Base-by-base conservation (phyloP, 2,329 filamentous ascomycete species). In the Nothopassalora personata region DNA sequence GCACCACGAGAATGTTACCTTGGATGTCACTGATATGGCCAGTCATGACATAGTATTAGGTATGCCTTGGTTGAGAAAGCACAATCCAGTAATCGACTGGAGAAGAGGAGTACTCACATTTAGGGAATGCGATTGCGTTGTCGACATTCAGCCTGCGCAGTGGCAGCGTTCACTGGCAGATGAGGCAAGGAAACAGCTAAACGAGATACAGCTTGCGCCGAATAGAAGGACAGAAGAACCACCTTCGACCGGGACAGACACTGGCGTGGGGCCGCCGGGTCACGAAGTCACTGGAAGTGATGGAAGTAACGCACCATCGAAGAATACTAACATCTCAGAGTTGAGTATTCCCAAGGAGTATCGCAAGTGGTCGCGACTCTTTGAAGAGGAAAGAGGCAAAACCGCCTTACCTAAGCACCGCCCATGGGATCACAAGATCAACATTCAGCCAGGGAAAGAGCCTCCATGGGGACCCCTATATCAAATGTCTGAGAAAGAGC, bases 371-470 rank as follows among this genome's bases (percentile, higher is more conserved):
- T 53, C 50, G 30, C 19, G 43, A 53, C 57, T 62, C 36, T 62
- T 62, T 53, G 13, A 54, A 53, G 57, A 60, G 52, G 54, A 60
- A 18, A 31, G 54, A 51, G 45, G 47, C 19, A 11, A 34, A 27
- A 23, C 54, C 18, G 45, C 57, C 33, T 49, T 62, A 48, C 54
- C 57, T 55, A 59, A 50, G 45, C 27, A 56, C 34, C 13, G 53
- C 46, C 50, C 31, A 54, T 62, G 36, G 60, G 53, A 62, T 30
- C 28, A 62, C 43, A 54, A 57, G 31, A 62, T 62, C n/a, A 31
- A 59, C 10, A 34, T 61, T 27, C 15, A 53, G 43, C 45, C 33
- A 28, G 53, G 54, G 2, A 60, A 57, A 45, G 54, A 57, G 60
- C 60, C 48, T 15, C 56, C 47, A 58, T 58, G 28, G 19, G 49